Base-by-base conservation (phyloP, 2,329 filamentous ascomycete species). In the Blastomyces silverae region DNA sequence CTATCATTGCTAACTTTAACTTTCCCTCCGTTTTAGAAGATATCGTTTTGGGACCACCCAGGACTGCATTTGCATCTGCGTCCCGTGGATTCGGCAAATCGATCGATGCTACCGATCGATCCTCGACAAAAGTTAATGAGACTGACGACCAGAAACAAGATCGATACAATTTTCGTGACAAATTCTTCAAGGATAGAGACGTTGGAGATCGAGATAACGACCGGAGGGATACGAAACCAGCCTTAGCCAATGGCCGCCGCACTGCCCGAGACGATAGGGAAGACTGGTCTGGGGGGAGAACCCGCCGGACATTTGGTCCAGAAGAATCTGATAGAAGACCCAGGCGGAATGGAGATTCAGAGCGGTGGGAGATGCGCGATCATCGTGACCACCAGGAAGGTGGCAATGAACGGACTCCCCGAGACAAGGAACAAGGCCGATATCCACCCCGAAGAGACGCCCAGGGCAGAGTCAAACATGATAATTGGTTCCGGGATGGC, bases 41-140 rank as follows among this genome's bases (percentile, higher is more conserved):
- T 68, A 89, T 95, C 65, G 84, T 94, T 65, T 88, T 96, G 65
- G 92, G 90, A 17, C 92, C 92, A 25, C 90, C 92, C 1, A 90
- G 90, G 75, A 90, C 87, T 58, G 86, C 87, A 56, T 96, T 97
- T 76, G 86, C 90, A 63, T 95, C 92, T 0, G 84, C 88, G 28
- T 90, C 89, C 65, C 77, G 81, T 62, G 75, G 77, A 63, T 71
- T 75, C 67, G 76, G 77, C 46, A 84, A 84, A 42, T 76, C 74
- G 1, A 75, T 79, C 64, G 81, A 83, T 65, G 71, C 76, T 59
- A 74, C 76, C 28, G 80, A 82, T 65, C 76, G 79, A 52, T 65
- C 77, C 31, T 75, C 77, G 63, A 80, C 82, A 66, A 77, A 78
- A 17, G 77, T 81, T 61, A 84, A 85, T 61, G 79, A 78, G 37